Evolutionary conservation across 2,329 filamentous ascomycete genomes (phyloP), one percentile per base, ranked within the genome.

Genomic region (Botrytis pseudocinerea): DNA sequence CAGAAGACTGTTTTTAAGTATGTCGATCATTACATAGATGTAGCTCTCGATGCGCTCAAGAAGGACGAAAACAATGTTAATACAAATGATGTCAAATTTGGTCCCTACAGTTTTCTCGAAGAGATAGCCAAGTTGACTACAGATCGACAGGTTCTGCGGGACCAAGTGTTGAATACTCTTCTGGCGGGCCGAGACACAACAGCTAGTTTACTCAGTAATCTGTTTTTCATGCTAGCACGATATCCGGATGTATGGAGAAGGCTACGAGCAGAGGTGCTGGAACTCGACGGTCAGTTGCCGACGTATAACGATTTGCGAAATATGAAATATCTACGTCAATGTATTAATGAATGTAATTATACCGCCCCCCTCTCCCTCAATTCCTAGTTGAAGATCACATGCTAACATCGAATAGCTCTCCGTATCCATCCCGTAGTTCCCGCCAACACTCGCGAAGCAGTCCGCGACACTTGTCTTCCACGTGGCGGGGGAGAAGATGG

Each of bases 241-340:
- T 57, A 79, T 48, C 78, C 76, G 1, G 73, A 76, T 8, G 77
- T 82, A 46, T 82, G 76, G 72, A 59, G 74, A 25, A 82, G 80
- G 63, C 76, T 83, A 9, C 62, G 51, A 40, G 69, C 72, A 20
- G 79, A 80, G 66, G 72, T 80, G 3, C 20, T 75, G 6, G 82
- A 75, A 0, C 73, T 82, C 2, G 79, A 82, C 6, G 78, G 80
- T 4, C 75, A 76, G 4, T 77, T 80, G 25, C 85, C 87, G 1
- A 85, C 83, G 0, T 85, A 85, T 69, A 82, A 83, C 51, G 82
- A 87, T 76, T 74, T 89, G 71, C 85, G 83, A 76, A 82, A 84
- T 44, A 82, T 89, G 78, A 85, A 83, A 72, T 89, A 89, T 73
- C 79, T 90, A 62, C 85, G 84, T 75, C 87, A 83, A 81, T 87